Conservation (phyloP, 2,329 filamentous ascomycete genomes). For the Ceratocystis cubensis region DNA sequence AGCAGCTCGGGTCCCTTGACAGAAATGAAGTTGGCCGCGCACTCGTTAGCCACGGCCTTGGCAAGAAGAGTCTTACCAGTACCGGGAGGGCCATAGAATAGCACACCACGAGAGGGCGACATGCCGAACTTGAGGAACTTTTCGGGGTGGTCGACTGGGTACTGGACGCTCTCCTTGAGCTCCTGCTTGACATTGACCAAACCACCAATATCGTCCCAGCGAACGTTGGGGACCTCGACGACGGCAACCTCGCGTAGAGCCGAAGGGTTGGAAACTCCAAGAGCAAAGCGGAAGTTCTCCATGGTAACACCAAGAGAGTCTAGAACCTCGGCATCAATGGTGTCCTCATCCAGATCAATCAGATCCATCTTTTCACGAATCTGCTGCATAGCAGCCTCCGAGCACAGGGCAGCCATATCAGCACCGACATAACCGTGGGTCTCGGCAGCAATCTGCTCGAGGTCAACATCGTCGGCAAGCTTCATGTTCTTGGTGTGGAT, state of each 20-base stretch:
- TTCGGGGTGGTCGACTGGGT: slow-evolving; percentile 97
- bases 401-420: slow-evolving; percentile 95
- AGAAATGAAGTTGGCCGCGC: slow-evolving; percentile 98
- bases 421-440: slow-evolving; percentile 99
- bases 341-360: slow-evolving; percentile 97
- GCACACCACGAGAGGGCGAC: slow-evolving; percentile 91
- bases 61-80: slow-evolving; percentile 99
- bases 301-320: slow-evolving; percentile 97
- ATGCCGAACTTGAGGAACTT: slow-evolving; percentile 99
- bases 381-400: slow-evolving; percentile 98
- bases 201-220: slow-evolving; percentile 99
- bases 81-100: slow-evolving; percentile 98
- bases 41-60: slow-evolving; percentile 98
- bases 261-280: slow-evolving; percentile 96
- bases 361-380: slow-evolving; percentile 99
- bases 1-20: slow-evolving; percentile 97
- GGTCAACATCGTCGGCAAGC: slow-evolving; percentile 87
- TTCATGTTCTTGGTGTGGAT: slow-evolving; percentile 99
- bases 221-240: slow-evolving; percentile 97
- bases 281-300: slow-evolving; percentile 99
- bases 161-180: slow-evolving; percentile 96
- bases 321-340: slow-evolving; percentile 94
- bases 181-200: slow-evolving; percentile 98
- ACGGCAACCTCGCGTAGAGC: slow-evolving; percentile 97
- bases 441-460: slow-evolving; percentile 92